Base-by-base conservation (phyloP, 2,329 filamentous ascomycete species). In the Aspergillus felis region DNA sequence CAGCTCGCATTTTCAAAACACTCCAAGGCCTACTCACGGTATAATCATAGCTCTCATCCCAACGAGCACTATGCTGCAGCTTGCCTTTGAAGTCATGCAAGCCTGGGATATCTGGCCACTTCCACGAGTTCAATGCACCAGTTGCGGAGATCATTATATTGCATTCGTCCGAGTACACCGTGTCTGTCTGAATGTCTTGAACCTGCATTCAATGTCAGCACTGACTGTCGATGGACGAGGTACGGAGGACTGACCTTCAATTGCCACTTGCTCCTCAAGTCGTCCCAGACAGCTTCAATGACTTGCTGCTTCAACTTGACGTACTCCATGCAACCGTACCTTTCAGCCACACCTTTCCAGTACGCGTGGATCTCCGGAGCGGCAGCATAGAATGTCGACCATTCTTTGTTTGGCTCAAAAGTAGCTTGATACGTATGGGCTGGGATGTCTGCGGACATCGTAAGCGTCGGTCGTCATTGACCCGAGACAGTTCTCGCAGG, bases 301-400 rank as follows among this genome's bases (percentile, higher is more conserved):
- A 82, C 74, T 50, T 77, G 73, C 60, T 78, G 78, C 28, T 73
- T 73, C 29, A 81, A 62, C 60, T 79, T 79, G 68, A 82, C 72
- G 57, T 79, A 76, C 60, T 78, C 78, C 60, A 77, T 74, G 58
- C 80, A 78, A 41, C 76, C 71, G 55, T 78, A 75, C 53, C 78
- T 75, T 9, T 72, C 62, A 20, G 74, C 77, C 29, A 81, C 75
- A 1, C 66, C 68, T 60, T 81, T 79, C 58, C 81, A 71, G 56
- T 82, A 82, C 20, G 70, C 65, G 70, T 77, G 78, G 12, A 83
- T 82, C 64, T 82, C 79, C 1, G 75, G 72, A 0, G 76, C 73
- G 29, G 75, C 75, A 2, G 76, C 78, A 63, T 81, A 82, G 64
- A 79, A 81, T 12, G 77, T 74, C 5, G 74, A 75, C 79, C 78